Evolutionary conservation across 257 asterid species (phyloP).

Genomic region (Echites panduratus): DNA sequence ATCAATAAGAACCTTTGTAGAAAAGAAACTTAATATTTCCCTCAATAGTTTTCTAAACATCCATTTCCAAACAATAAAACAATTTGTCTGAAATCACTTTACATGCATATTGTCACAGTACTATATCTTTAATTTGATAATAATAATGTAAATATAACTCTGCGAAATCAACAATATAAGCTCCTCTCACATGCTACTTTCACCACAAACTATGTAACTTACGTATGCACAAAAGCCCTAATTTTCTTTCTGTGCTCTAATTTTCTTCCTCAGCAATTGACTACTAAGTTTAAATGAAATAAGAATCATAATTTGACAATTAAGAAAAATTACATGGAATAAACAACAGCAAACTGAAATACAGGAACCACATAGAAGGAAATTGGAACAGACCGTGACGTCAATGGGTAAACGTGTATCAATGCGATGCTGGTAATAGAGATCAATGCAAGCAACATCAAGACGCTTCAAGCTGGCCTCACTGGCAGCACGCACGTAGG

Average conservation of each 20-base stretch:
- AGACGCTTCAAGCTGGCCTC: conserved; percentile 47
- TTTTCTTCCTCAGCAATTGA: no score
- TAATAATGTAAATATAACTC: no score
- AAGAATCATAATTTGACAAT: background rate
- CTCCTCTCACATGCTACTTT: no score
- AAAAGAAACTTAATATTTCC: no score
- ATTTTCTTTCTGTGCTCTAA: no score
- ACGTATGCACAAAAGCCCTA: no score
- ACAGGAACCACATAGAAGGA: background rate
- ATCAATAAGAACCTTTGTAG: background rate
- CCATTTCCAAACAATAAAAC: background rate
- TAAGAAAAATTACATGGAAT: background rate
- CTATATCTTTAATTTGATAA: no score
- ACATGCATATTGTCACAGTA: no score
- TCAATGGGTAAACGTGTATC: no score
- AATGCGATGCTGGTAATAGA: conserved; percentile 39
- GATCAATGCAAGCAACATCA: conserved; percentile 34
- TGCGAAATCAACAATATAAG: no score
- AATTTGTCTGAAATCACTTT: background rate
- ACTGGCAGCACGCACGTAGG: conserved; percentile 31
- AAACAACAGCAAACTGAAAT: background rate
- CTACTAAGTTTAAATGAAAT: background rate
- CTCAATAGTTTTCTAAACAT: no score
- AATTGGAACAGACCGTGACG: conserved; percentile 30
- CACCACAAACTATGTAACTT: no score